Conservation (phyloP, 768 basidiomycete genomes). For the Neoboletus brunneissimus region DNA sequence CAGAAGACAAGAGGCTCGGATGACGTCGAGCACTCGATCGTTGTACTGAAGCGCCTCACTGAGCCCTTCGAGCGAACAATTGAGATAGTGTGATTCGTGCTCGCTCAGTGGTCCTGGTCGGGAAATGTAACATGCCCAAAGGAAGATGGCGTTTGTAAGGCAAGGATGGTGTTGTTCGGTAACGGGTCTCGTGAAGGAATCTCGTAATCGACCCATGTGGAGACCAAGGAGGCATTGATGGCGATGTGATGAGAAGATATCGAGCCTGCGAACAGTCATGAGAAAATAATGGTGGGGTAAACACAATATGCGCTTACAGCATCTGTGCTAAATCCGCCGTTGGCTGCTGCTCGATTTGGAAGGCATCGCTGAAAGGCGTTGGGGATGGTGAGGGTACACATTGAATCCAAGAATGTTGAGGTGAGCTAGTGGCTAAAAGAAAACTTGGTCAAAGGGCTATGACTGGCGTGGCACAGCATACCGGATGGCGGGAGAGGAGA, state of each 20-base stretch:
- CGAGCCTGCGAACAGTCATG: conserved; percentile 46
- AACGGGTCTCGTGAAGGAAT: conserved; percentile 51
- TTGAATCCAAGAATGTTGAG: conserved; percentile 51
- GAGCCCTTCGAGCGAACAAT: conserved; percentile 58
- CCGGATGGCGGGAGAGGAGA: conserved; percentile 59
- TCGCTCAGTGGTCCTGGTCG: conserved; percentile 65
- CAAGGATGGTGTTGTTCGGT: conserved; percentile 70
- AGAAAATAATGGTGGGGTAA: neutral
- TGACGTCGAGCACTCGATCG: conserved; percentile 61
- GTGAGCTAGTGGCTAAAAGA: conserved; percentile 44
- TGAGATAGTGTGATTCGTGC: conserved; percentile 72
- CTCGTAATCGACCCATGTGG: conserved; percentile 62
- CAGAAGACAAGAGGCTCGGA: conserved; percentile 74
- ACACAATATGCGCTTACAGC: conserved; percentile 45
- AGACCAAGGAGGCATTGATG: conserved; percentile 73
- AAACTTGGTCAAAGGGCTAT: conserved; percentile 5
- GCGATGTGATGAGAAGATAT: conserved; percentile 72
- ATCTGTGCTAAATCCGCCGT: conserved; percentile 62
- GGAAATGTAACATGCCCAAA: conserved; percentile 82
- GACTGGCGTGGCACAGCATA: conserved; percentile 22
- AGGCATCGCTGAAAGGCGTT: conserved; percentile 51
- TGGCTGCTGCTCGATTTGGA: conserved; percentile 44
- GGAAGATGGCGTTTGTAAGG: conserved; percentile 76
- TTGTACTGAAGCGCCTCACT: conserved; percentile 58
- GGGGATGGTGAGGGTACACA: conserved; percentile 51